Evolutionary conservation across 495 filamentous ascomycete genomes (phyloP), one percentile per base, ranked within the genome.

Genomic region (Hamigera avellanea): DNA sequence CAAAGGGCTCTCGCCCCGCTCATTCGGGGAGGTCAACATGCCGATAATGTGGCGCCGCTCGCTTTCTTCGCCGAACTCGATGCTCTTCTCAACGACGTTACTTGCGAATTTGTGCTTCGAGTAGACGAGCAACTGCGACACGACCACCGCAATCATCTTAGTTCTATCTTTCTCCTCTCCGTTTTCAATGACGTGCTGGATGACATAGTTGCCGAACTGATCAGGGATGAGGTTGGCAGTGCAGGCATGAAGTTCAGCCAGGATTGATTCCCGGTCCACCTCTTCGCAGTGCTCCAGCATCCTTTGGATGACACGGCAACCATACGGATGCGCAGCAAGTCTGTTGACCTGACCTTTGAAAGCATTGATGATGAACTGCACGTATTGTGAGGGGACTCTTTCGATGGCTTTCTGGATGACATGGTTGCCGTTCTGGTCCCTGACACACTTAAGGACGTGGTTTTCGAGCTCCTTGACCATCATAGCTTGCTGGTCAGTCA

Each of bases 101-200:
- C 86, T 94, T 3, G 93, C 91, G 50, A 87, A 95, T 53, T 98
- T 96, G 61, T 96, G 89, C 63, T 85, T 93, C 5, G 85, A 94
- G 45, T 81, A 75, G 1, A 62, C 64, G n/a, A 93, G 54, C 0
- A 93, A 60, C 35, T 86, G 72, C 4, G 64, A 65, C 35, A 75
- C 80, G 45, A 98, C 80, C 21, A 87, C 55, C 26, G 62, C 54
- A 37, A 95, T 81, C 54, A 95, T 78, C 42, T 66, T 72, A 1
- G 65, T 69, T 14, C 82, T 76, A 45, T 95, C 88, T 33, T 80
- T 76, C 16, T 76, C 73, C 19, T 77, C 69, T 10, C 93, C 93
- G 42, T 86, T 77, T 36, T 82, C 71, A 37, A 98, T 89, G 33
- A 96, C 75, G 59, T 98, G 86, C 51, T 96, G 93, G 10, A 83